These are phyloP conservation scores for Leptosphaerulina australis DNA, from an alignment of 2,329 filamentous ascomycete genomes.

Conservation along the genomic window DNA sequence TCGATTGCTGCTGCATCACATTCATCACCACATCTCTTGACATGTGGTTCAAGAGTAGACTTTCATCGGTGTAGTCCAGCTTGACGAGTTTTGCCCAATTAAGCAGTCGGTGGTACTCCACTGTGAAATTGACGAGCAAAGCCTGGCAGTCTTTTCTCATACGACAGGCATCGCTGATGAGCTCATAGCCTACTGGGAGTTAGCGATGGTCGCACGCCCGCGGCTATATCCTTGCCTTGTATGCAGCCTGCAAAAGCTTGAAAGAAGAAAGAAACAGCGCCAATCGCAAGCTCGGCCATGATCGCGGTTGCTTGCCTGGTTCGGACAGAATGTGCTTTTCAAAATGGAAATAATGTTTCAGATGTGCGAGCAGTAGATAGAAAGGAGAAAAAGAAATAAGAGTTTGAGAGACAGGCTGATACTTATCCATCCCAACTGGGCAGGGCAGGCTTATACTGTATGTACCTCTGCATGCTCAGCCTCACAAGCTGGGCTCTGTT, in stretches of 20 bases:
- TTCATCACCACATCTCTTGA: slow-evolving; percentile 44
- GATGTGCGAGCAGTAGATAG: no score
- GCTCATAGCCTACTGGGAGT: slow-evolving; percentile 40
- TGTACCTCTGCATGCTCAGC: slow-evolving; percentile 32
- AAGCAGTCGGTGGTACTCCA: slow-evolving; percentile 48
- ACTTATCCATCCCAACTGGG: slow-evolving; percentile 19
- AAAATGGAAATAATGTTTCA: no score
- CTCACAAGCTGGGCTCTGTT: slow-evolving; percentile 31
- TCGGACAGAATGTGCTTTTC: no score
- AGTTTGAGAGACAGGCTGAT: slow-evolving; percentile 28
- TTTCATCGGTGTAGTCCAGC: slow-evolving; percentile 43
- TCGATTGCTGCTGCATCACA: slow-evolving; percentile 44
- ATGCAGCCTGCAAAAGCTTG: slow-evolving; percentile 48
- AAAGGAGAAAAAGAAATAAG: not conserved
- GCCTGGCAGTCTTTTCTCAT: slow-evolving; percentile 42
- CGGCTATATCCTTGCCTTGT: slow-evolving; percentile 28
- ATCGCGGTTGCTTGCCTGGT: no score
- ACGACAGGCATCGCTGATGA: slow-evolving; percentile 47
- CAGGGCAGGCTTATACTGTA: slow-evolving; percentile 21
- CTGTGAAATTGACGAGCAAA: slow-evolving; percentile 46
- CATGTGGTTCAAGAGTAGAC: slow-evolving; percentile 40
- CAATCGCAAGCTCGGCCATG: slow-evolving; percentile 36
- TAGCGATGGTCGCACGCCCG: not conserved
- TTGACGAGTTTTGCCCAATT: slow-evolving; percentile 47
- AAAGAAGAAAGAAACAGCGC: slow-evolving; percentile 42